Evolutionary conservation across 495 filamentous ascomycete genomes (phyloP), one percentile per base, ranked within the genome.

Genomic region (Penicillium canariense): DNA sequence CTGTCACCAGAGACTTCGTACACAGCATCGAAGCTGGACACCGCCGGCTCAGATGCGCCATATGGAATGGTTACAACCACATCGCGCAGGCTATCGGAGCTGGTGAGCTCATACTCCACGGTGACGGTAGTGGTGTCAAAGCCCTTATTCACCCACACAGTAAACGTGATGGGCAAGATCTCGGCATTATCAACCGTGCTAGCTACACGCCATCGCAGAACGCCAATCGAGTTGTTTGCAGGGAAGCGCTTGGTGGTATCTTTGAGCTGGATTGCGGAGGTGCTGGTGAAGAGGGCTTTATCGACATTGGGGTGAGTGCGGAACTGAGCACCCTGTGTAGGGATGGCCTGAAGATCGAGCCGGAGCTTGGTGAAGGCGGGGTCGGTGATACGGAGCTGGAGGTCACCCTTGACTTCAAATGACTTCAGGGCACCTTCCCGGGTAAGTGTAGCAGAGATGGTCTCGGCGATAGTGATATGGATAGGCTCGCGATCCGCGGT

Each of bases 271-370:
- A 97, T 91, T 17, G 73, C 76, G 54, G 87, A 91, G 53, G 81
- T 81, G 63, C 76, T 87, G 60, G 84, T 89, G 75, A 96, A 97
- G 11, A 86, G 76, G 31, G 79, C 77, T 65, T 87, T 91, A 74
- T 97, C 93, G 36, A 97, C 93, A 69, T 97, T 96, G 36, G 93
- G 93, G 64, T 97, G 93, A 12, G 92, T 93, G 45, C 87, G 85
- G 75, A 96, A 93, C 66, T 96, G 91, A 18, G 85, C 90, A 47
- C 87, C 88, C 56, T 88, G 84, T 20, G 83, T 87, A 6, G 89
- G 76, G 46, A 85, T 85, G 17, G 90, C 84, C 38, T 80, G 74
- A 35, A 97, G 81, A 56, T 86, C 84, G 43, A 97, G 84, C 66
- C 89, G 94, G 63, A 97, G 75, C 70, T 92, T 96, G 23, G 91